Percentiles rank a stretch among this genome's conserved stretches.
phyloP scores from a whole-genome alignment of 148 eudicot genomes.

The Rhododendron mucronatum region DNA sequence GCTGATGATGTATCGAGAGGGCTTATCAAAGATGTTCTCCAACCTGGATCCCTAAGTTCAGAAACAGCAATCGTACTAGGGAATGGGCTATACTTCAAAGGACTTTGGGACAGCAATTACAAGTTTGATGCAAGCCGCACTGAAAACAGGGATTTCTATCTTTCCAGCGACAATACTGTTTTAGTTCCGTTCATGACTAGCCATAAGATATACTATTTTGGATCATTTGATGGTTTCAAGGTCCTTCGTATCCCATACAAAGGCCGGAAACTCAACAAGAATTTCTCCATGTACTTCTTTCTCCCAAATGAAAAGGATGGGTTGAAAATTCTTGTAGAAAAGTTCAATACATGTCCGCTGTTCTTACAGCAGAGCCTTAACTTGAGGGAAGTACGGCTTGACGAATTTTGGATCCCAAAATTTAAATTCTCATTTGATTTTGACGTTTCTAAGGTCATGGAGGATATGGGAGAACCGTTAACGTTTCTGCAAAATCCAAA shows the following conservation, averaged over 20 bases:
- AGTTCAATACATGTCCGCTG: not conserved
- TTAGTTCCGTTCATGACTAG: not conserved
- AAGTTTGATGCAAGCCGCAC: not conserved
- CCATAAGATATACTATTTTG: not conserved
- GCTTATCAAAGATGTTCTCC: not conserved
- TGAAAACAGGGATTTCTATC: not conserved
- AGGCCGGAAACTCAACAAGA: not conserved
- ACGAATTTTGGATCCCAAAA: slow-evolving; percentile 7
- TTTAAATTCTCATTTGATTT: slow-evolving; percentile 6
- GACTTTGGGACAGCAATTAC: not conserved
- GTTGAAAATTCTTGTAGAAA: too few species aligned
- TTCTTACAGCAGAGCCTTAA: not conserved
- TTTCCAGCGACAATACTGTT: not conserved
- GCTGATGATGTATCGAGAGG: not conserved
- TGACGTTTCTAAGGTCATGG: not conserved
- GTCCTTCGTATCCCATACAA: not conserved
- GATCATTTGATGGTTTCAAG: too few species aligned
- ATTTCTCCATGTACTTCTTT: too few species aligned
- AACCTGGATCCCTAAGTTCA: not conserved
- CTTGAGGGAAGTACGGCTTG: not conserved
- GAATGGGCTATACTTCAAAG: slow-evolving; percentile 13
- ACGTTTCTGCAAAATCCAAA: not conserved
- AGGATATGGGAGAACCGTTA: not conserved
- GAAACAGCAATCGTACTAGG: not conserved
- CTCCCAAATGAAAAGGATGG: too few species aligned